These are phyloP conservation scores for Quercus variabilis DNA, from an alignment of 306 rosid genomes.

Conservation along the genomic window DNA sequence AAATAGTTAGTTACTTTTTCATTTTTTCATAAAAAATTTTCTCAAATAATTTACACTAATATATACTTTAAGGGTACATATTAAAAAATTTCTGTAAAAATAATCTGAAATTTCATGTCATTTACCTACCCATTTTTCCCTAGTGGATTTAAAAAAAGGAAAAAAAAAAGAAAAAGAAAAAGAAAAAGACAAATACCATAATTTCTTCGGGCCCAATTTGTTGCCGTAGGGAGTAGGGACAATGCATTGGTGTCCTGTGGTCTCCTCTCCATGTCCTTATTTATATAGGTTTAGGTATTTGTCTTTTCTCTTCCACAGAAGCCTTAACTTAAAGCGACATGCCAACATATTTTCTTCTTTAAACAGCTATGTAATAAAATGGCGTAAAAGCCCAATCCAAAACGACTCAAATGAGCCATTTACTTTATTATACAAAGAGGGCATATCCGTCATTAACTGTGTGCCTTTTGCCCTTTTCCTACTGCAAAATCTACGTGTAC, in stretches of 20 bases:
- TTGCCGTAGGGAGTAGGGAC: no score
- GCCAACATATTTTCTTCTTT: background rate
- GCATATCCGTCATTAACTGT: background rate
- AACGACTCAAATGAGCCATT: background rate
- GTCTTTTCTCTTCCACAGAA: slow-evolving; percentile 2
- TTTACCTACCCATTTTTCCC: background rate
- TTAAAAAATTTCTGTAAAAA: background rate
- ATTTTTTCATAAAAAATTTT: no score
- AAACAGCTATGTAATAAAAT: background rate
- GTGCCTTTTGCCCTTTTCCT: slow-evolving; percentile 11
- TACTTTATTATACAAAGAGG: background rate
- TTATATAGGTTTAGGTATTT: slow-evolving; percentile 2
- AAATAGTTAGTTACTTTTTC: no score
- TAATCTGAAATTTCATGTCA: background rate
- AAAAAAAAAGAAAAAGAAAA: no score
- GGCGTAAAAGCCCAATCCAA: background rate
- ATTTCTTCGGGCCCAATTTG: no score
- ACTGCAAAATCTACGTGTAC: slow-evolving; percentile 46
- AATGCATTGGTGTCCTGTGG: no score
- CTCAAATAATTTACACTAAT: no score
- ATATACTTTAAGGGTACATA: no score
- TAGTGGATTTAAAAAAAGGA: background rate
- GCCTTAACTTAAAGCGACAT: background rate
- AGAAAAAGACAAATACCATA: no score
- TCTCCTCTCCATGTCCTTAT: background rate